phyloP scores from a whole-genome alignment of 2,329 filamentous ascomycete species.

The Apiospora malaysiana region DNA sequence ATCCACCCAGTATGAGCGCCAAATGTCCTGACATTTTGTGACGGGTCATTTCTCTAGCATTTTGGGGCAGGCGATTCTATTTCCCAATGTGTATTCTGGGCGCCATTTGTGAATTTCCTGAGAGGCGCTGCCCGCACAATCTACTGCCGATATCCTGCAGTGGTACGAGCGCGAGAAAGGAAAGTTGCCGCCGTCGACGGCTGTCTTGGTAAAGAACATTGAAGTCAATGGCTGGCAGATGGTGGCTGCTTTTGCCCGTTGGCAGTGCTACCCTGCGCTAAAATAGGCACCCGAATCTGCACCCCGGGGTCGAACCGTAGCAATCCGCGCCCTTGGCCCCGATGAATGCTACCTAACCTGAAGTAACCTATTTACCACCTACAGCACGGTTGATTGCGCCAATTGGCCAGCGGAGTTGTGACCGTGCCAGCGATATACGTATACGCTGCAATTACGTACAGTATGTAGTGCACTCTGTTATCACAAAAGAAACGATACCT shows the following conservation, averaged over 20 bases:
- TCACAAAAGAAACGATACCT: neutral
- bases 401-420: neutral
- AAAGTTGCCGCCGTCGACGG: neutral
- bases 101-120: too few relatives aligned
- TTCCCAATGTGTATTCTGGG: neutral
- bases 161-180: neutral
- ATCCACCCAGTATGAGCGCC: neutral
- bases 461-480: too few relatives aligned
- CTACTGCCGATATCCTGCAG: too few relatives aligned
- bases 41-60: neutral
- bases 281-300: constrained; percentile 1
- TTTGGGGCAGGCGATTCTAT: neutral
- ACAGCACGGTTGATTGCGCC: neutral
- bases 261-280: neutral
- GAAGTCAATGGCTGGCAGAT: neutral
- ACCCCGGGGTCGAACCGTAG: neutral
- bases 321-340: neutral
- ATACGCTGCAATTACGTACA: neutral
- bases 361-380: neutral
- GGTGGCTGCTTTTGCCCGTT: neutral
- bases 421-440: neutral
- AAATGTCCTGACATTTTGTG: neutral
- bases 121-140: too few relatives aligned
- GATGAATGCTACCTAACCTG: neutral
- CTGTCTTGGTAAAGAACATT: neutral